These are phyloP conservation scores for Suhomyces bribrorum DNA, from an alignment of 1,139 yeast genomes.

Conservation along the genomic window DNA sequence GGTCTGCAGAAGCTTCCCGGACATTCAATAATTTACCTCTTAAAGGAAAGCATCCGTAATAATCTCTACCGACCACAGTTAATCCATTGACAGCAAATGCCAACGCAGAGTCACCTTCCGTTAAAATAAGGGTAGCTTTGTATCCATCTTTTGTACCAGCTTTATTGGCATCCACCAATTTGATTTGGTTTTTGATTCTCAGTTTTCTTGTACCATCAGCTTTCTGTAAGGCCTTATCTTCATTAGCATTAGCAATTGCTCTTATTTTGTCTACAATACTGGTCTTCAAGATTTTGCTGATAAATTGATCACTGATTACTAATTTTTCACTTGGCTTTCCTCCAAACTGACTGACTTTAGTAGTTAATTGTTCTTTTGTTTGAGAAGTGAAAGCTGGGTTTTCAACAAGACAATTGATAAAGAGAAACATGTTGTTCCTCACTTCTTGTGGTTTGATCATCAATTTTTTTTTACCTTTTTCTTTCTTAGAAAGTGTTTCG, in stretches of 20 bases:
- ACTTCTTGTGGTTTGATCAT: constrained; percentile 87
- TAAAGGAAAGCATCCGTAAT: constrained; percentile 93
- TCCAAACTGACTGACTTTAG: constrained; percentile 86
- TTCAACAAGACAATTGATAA: constrained; percentile 88
- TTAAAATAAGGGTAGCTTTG: constrained; percentile 87
- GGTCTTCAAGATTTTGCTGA: constrained; percentile 69
- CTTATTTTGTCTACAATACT: constrained; percentile 80
- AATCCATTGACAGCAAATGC: constrained; percentile 92
- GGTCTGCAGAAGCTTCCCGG: constrained; percentile 94
- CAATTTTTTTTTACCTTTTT: constrained; percentile 69
- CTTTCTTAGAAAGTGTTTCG: constrained; percentile 70
- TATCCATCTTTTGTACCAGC: constrained; percentile 95
- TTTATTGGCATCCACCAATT: constrained; percentile 92
- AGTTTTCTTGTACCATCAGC: constrained; percentile 87
- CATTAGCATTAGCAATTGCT: constrained; percentile 83
- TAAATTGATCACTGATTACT: constrained; percentile 71
- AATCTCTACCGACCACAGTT: constrained; percentile 93
- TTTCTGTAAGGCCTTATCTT: constrained; percentile 82
- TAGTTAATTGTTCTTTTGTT: constrained; percentile 93
- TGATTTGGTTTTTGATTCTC: constrained; percentile 86
- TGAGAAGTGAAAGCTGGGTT: constrained; percentile 98
- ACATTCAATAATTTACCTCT: constrained; percentile 95
- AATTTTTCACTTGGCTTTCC: constrained; percentile 62
- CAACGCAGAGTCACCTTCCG: constrained; percentile 98
- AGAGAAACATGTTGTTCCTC: constrained; percentile 84